A percentile compares a stretch with the other conserved stretches of the same genome.
Conservation (phyloP, 2,329 filamentous ascomycete species). For the Claviceps sp. region DNA sequence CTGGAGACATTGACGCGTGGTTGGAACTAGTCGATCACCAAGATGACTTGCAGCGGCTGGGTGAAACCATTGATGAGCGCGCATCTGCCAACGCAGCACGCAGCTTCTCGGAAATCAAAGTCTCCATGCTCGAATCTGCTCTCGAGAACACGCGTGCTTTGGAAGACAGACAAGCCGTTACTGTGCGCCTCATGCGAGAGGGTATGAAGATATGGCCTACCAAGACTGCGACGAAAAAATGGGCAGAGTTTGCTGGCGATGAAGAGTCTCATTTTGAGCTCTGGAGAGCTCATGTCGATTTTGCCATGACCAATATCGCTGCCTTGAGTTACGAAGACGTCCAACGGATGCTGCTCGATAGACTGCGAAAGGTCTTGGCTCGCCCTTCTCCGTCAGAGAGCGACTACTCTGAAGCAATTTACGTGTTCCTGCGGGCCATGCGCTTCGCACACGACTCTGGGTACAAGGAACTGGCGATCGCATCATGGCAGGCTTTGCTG, state of each 20-base stretch:
- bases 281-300: constrained; percentile 64
- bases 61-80: constrained; percentile 28
- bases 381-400: constrained; percentile 3
- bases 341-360: constrained; percentile 44
- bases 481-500: constrained; percentile 70
- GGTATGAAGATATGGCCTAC: constrained; percentile 61
- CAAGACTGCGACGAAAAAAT: constrained; percentile 46
- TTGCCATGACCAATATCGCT: constrained; percentile 53
- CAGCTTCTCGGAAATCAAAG: constrained; percentile 64
- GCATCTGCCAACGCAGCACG: constrained; percentile 46
- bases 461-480: constrained; percentile 62
- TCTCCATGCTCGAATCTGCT: constrained; percentile 69
- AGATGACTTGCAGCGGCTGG: constrained; percentile 46
- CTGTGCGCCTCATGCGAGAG: constrained; percentile 60
- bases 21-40: constrained; percentile 68
- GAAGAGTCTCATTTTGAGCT: constrained; percentile 34
- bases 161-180: constrained; percentile 42
- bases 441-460: constrained; percentile 63
- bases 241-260: constrained; percentile 36
- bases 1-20: constrained; percentile 60
- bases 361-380: constrained; percentile 19
- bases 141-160: constrained; percentile 39
- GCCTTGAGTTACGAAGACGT: constrained; percentile 56
- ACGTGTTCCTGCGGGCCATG: constrained; percentile 64
- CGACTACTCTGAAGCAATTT: constrained; percentile 30